Conservation (phyloP, 495 filamentous ascomycete genomes). For the Cladorrhinum samala region DNA sequence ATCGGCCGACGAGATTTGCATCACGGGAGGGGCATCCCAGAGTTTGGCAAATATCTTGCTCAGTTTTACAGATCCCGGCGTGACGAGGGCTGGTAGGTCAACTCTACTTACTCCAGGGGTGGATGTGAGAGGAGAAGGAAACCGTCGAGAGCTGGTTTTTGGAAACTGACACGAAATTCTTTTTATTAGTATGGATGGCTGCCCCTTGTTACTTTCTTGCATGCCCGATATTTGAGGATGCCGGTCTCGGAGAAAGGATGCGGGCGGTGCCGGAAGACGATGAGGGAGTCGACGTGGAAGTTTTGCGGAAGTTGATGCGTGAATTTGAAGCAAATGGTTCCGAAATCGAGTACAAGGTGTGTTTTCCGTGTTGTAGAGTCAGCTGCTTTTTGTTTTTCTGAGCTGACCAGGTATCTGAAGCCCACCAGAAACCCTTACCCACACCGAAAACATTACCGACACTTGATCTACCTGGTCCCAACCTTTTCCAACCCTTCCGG, state of each 20-base stretch:
- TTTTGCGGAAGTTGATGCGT: conserved; percentile 42
- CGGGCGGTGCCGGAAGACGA: conserved; percentile 66
- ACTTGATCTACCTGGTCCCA: conserved; percentile 78
- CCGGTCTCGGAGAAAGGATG: conserved; percentile 56
- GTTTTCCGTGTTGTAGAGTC: background rate
- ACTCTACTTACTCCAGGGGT: background rate
- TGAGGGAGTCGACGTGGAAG: conserved; percentile 61
- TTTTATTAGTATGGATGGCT: conserved; percentile 64
- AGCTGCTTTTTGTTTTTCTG: background rate
- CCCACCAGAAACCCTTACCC: conserved; percentile 27
- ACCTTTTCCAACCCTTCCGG: conserved; percentile 79
- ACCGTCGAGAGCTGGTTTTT: background rate
- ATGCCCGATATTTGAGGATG: conserved; percentile 72
- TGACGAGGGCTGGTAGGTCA: conserved; percentile 46
- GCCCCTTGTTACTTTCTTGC: conserved; percentile 77
- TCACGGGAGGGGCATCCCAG: conserved; percentile 76
- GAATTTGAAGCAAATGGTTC: conserved; percentile 30
- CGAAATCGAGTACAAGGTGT: conserved; percentile 7
- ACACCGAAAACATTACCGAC: conserved; percentile 64
- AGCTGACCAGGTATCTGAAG: background rate
- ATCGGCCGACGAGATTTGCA: conserved; percentile 57
- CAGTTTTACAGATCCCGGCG: conserved; percentile 69
- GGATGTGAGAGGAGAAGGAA: background rate
- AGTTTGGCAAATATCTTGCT: conserved; percentile 65
- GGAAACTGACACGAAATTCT: no score